A percentile compares a stretch with the other conserved stretches of the same genome.
phyloP scores from a whole-genome alignment of 1,284 basidiomycete genomes.

The Papiliotrema terrestris region DNA sequence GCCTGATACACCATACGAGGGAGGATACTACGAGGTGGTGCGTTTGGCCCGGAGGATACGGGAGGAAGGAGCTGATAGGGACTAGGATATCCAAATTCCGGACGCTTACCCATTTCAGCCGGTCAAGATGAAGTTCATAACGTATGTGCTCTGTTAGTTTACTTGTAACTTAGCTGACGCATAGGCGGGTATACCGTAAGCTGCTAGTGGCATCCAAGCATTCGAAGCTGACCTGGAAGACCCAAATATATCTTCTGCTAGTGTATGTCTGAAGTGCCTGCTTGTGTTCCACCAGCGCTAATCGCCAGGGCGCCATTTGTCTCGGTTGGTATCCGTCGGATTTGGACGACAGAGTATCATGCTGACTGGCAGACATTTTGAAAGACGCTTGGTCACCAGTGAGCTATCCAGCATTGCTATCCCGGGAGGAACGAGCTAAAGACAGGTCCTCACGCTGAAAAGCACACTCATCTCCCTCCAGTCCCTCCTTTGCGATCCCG shows the following conservation, averaged over 20 bases:
- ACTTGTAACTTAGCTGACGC: slow-evolving; percentile 7
- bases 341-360: not conserved
- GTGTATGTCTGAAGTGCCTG: slow-evolving; percentile 51
- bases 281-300: not conserved
- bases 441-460: slow-evolving; percentile 81
- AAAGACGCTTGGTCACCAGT: slow-evolving; percentile 76
- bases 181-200: slow-evolving; percentile 78
- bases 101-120: slow-evolving; percentile 95
- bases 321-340: slow-evolving; percentile 21
- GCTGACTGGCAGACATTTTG: slow-evolving; percentile 58
- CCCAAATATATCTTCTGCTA: slow-evolving; percentile 91
- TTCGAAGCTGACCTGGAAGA: slow-evolving; percentile 26
- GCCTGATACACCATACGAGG: slow-evolving; percentile 84
- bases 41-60: slow-evolving; percentile 42
- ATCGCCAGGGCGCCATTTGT: slow-evolving; percentile 49
- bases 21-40: slow-evolving; percentile 88
- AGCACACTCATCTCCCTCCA: slow-evolving; percentile 95
- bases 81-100: slow-evolving; percentile 88
- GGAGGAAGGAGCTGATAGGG: not conserved
- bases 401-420: slow-evolving; percentile 1
- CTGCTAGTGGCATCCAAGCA: slow-evolving; percentile 2
- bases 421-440: slow-evolving; percentile 7
- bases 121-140: slow-evolving; percentile 97
- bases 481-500: slow-evolving; percentile 90
- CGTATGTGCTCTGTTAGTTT: slow-evolving; percentile 41